Base-by-base conservation (phyloP, 306 rosid species). In the Fragaria vesca region DNA sequence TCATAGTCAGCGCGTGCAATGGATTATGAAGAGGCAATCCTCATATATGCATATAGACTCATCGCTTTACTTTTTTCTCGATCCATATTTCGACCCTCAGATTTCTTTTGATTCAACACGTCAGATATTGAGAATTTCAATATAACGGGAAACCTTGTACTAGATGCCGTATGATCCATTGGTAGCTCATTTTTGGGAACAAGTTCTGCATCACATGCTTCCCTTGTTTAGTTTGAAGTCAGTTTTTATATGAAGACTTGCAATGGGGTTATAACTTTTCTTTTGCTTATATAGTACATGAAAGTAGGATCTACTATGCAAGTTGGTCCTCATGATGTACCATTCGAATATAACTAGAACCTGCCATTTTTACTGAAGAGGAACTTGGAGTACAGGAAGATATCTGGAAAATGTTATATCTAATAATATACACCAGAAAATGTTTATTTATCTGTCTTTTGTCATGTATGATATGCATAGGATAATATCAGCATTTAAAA, bases 131-230 rank as follows among this genome's bases (percentile, higher is more conserved):
- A 72, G 50, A n/a, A 16, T 6, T 52, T 61, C 50, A 36, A n/a
- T 21, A 32, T 20, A 40, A 57, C 17, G 13, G 28, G 3, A 43
- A 40, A 57, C 26, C 34, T 34, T 54, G 8, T 73, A 24, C 38
- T 42, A 2, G 34, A 24, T 73, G 40, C 51, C 2, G 2, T 57
- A 57, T 40, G 54, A 57, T 57, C 24, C 43, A n/a, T 45, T 24
- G 3, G 10, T 73, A 3, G 69, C 67, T 73, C 38, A 69, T 57
- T 69, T 67, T 8, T 77, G 69, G 75, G 69, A 52, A 43, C 46
- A 20, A 11, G 17, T 74, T 66, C 69, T 73, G 69, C 7, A 30
- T 73, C 42, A 13, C 51, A 74, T 74, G 58, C 66, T 80, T 13
- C 30, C 48, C 66, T 24, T 4, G 48, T 51, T 16, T 5, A 40